Percentiles rank a stretch among this genome's conserved stretches.
These are phyloP conservation scores for Eutrema japonicum DNA, from an alignment of 345 rosid genomes.

Conservation along the genomic window DNA sequence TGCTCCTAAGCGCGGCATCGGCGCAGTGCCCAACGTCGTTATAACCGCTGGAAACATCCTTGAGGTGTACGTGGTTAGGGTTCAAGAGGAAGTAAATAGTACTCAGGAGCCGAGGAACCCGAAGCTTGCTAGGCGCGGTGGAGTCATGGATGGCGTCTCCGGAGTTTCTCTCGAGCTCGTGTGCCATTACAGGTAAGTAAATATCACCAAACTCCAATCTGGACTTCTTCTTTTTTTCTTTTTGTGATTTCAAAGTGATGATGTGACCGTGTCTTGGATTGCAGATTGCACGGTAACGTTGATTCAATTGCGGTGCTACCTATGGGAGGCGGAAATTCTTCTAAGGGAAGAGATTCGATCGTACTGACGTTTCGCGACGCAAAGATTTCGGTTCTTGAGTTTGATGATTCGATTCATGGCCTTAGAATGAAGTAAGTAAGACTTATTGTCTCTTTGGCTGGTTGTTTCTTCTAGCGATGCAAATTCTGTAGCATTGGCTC, in stretches of 20 bases:
- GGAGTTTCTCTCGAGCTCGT: constrained; percentile 88
- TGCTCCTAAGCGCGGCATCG: constrained; percentile 57
- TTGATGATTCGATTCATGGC: constrained; percentile 87
- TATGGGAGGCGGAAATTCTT: constrained; percentile 63
- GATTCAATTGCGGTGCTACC: constrained; percentile 82
- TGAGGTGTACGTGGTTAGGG: constrained; percentile 83
- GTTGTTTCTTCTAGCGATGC: constrained; percentile 6
- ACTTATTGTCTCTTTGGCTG: not conserved
- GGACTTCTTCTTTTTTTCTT: not conserved
- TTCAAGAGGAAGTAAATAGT: constrained; percentile 61
- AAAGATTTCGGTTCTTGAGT: constrained; percentile 82
- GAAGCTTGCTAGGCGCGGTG: constrained; percentile 66
- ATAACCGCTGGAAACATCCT: constrained; percentile 79
- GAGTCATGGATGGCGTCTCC: constrained; percentile 76
- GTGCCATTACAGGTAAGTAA: constrained; percentile 84
- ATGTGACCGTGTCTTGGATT: constrained; percentile 22
- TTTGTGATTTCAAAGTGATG: not conserved
- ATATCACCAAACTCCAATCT: not conserved
- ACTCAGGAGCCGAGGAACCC: constrained; percentile 50
- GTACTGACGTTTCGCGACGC: constrained; percentile 80
- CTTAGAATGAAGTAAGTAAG: constrained; percentile 79
- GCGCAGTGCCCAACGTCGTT: constrained; percentile 76
- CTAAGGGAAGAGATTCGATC: constrained; percentile 80
- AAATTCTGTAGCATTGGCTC: constrained; percentile 10
- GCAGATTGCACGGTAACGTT: constrained; percentile 88